Evolutionary conservation across 345 rosid genomes (phyloP), one percentile per base, ranked within the genome.

Genomic region (Tarenaya hassleriana): DNA sequence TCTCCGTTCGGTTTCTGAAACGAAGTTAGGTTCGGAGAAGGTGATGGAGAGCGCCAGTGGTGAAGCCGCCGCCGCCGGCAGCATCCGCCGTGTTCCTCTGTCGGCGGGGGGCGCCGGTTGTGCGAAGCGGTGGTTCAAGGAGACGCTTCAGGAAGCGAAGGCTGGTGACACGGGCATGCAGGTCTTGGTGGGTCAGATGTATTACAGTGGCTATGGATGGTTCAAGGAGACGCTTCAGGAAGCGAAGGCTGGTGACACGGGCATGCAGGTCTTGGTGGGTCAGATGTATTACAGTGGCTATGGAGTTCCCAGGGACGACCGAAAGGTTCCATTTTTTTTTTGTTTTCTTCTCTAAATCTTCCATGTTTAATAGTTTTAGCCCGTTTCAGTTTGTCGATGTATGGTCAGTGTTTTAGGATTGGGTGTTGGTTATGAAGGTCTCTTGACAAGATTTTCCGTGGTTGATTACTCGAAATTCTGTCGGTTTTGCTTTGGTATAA

Each of bases 231-330:
- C 95, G 0, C 95, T 91, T 38, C 84, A 87, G 61, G 98, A 87
- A 71, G 98, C 98, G 18, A 91, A 77, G 66, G 72, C 81, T 5
- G 98, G 98, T 11, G 94, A 84, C 70, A 73, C 82, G 41, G 81
- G 74, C 56, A 91, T 91, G 98, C 98, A 91, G 58, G 82, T 87
- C 42, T 58, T 91, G 48, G 77, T 87, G 37, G 69, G 80, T 56
- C 98, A 91, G 84, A 91, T 91, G 98, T 91, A 87, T 66, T 70
- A 77, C 63, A 82, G 83, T 61, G 98, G 96, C 27, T 91, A 87
- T 71, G 96, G 98, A n/a, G 59, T 87, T 42, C 69, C 95, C 58
- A 77, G 78, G 46, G 95, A 91, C 69, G 53, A 74, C 34, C 85
- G 82, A 59, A 84, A 87, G 96, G 98, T 87, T 12, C 21, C 47